These are phyloP conservation scores for Backusella australiensis DNA, from an alignment of 192 early-diverging fungal species.

Conservation along the genomic window DNA sequence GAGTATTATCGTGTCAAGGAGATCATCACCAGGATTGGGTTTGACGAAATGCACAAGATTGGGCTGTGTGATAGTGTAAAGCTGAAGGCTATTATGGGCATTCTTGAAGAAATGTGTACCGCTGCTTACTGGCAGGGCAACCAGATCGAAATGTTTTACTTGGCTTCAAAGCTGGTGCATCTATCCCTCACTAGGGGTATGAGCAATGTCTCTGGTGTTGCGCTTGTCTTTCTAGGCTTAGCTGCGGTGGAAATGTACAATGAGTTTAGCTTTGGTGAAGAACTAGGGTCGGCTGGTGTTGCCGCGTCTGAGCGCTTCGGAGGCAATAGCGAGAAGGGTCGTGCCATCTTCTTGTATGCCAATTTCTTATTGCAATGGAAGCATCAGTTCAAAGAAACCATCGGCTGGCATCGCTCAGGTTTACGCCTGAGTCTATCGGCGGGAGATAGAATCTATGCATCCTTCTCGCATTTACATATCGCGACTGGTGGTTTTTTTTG, in stretches of 20 bases:
- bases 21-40: constrained; percentile 15
- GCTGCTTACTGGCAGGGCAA: constrained; percentile 30
- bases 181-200: constrained; percentile 23
- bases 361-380: constrained; percentile 27
- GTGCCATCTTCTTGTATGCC: constrained; percentile 17
- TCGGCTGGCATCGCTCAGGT: not conserved
- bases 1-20: constrained; percentile 4
- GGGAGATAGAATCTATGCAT: constrained; percentile 32
- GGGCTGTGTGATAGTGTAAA: not conserved
- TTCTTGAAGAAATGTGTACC: constrained; percentile 29
- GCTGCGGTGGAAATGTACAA: constrained; percentile 23
- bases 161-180: constrained; percentile 19
- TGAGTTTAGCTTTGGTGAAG: constrained; percentile 18
- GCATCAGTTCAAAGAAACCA: constrained; percentile 13
- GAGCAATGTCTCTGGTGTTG: constrained; percentile 19
- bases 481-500: constrained; percentile 8
- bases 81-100: constrained; percentile 20
- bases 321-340: constrained; percentile 20
- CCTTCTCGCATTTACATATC: constrained; percentile 22
- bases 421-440: constrained; percentile 6
- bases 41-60: constrained; percentile 8
- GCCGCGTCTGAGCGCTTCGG: constrained; percentile 13
- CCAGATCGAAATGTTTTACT: constrained; percentile 27
- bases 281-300: constrained; percentile 28
- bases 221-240: constrained; percentile 23